These are phyloP conservation scores for Daldinia caldariorum DNA, from an alignment of 495 filamentous ascomycete genomes.

Conservation along the genomic window DNA sequence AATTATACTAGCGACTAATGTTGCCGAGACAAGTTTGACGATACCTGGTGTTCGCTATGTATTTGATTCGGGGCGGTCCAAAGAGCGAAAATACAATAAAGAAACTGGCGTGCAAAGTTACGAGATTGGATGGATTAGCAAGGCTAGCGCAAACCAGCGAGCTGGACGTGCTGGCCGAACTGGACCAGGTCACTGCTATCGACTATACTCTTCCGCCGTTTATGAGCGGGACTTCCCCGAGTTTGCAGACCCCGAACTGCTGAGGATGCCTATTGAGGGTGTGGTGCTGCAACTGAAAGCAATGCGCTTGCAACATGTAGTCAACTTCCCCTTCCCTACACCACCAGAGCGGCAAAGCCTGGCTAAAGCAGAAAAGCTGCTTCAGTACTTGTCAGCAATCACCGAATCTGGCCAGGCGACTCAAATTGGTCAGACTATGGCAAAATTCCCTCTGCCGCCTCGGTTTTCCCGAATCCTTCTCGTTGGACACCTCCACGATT, in stretches of 20 bases:
- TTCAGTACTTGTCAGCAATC: constrained; percentile 77
- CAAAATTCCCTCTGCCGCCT: constrained; percentile 87
- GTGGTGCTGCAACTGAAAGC: constrained; percentile 95
- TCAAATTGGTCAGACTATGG: constrained; percentile 78
- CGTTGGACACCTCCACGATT: constrained; percentile 83
- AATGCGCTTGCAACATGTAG: constrained; percentile 90
- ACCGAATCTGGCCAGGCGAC: constrained; percentile 77
- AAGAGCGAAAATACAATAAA: constrained; percentile 87
- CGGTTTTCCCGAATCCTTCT: constrained; percentile 90
- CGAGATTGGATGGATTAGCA: constrained; percentile 95
- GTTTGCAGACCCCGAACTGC: constrained; percentile 86
- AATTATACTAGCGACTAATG: constrained; percentile 94
- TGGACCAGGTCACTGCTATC: constrained; percentile 94
- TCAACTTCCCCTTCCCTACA: constrained; percentile 98
- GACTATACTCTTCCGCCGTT: constrained; percentile 91
- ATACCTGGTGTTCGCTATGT: constrained; percentile 97
- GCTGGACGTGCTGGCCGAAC: constrained; percentile 95
- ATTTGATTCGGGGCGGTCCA: constrained; percentile 89
- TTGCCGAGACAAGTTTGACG: constrained; percentile 95
- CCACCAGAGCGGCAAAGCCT: constrained; percentile 83
- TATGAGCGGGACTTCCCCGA: constrained; percentile 91
- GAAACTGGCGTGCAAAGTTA: constrained; percentile 93
- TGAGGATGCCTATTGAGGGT: constrained; percentile 90
- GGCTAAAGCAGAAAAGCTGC: constrained; percentile 83
- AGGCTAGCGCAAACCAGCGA: constrained; percentile 92